These are phyloP conservation scores for Erodium trifolium DNA, from an alignment of 441 rosid genomes.

Conservation along the genomic window DNA sequence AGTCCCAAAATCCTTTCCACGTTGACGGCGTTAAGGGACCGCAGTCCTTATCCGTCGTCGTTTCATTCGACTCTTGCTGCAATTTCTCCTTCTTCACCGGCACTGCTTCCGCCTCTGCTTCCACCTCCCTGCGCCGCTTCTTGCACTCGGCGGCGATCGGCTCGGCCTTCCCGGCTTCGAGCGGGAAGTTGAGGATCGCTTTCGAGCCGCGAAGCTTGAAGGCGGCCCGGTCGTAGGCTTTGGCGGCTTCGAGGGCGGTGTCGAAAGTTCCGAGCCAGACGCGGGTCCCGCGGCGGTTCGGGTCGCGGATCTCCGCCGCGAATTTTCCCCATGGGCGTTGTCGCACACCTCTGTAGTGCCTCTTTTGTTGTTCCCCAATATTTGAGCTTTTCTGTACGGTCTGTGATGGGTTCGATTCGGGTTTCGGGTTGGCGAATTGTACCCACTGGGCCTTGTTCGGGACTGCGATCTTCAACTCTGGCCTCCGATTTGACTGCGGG, in stretches of 20 bases:
- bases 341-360: slow-evolving; percentile 81
- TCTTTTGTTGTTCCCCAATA: slow-evolving; percentile 16
- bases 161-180: slow-evolving; percentile 41
- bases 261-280: slow-evolving; percentile 87
- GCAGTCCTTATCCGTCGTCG: slow-evolving; percentile 6
- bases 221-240: slow-evolving; percentile 79
- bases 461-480: slow-evolving; percentile 35
- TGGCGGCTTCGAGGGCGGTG: slow-evolving; percentile 74
- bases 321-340: slow-evolving; percentile 93
- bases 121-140: slow-evolving; percentile 42
- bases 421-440: slow-evolving; percentile 28
- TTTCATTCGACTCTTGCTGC: slow-evolving; percentile 12
- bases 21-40: slow-evolving; percentile 36
- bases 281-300: slow-evolving; percentile 57
- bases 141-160: slow-evolving; percentile 19
- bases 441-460: slow-evolving; percentile 45
- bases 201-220: slow-evolving; percentile 73
- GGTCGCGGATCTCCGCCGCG: slow-evolving; percentile 95
- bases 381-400: too few relatives aligned
- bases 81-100: slow-evolving; percentile 20
- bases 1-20: slow-evolving; percentile 31
- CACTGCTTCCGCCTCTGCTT: slow-evolving; percentile 4
- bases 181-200: slow-evolving; percentile 82
- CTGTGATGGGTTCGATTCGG: background rate
- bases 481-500: slow-evolving; percentile 29